Percentiles rank a stretch among this genome's conserved stretches.
phyloP scores from a whole-genome alignment of 1,284 basidiomycete genomes.

The Puccinia novopanici region DNA sequence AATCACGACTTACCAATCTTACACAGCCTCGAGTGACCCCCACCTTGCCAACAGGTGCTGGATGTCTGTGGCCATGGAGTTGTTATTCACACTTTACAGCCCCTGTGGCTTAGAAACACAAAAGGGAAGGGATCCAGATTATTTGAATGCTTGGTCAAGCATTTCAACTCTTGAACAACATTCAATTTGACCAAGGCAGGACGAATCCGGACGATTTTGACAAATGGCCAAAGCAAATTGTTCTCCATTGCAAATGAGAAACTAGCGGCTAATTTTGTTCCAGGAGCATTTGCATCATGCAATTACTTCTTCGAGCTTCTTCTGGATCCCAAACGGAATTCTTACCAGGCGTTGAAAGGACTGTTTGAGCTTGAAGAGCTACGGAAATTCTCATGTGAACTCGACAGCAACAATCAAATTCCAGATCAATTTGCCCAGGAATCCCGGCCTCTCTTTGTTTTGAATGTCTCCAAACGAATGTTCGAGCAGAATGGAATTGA shows the following conservation, averaged over 20 bases:
- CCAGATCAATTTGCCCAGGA: background rate
- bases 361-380: background rate
- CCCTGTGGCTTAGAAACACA: background rate
- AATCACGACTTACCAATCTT: background rate
- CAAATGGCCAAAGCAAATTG: background rate
- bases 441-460: background rate
- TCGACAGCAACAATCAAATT: background rate
- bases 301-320: background rate
- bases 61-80: background rate
- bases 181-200: background rate
- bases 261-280: background rate
- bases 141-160: background rate
- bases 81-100: background rate
- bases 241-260: background rate
- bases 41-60: background rate
- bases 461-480: too few relatives aligned
- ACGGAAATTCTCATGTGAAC: background rate
- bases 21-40: background rate
- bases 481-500: too few relatives aligned
- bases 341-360: background rate
- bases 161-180: background rate
- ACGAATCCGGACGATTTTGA: background rate
- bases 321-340: background rate
- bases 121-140: background rate
- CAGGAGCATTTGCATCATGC: background rate